Conservation (phyloP, 2,329 filamentous ascomycete genomes). For the Penicillium nordicum region DNA sequence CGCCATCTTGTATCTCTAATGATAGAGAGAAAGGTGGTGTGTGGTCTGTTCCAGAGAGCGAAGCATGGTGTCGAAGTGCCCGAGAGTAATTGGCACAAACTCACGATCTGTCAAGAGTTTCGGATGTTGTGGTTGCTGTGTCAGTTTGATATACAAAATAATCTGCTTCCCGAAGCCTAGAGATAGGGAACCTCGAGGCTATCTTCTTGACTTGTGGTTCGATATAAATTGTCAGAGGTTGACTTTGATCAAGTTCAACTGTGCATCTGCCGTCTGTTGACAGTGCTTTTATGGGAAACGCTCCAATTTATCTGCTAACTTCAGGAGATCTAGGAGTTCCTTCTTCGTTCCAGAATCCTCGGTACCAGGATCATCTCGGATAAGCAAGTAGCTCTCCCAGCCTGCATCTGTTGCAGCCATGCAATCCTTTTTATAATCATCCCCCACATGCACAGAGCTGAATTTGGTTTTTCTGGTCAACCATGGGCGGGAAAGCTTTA, state of each 20-base stretch:
- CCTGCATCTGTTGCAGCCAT: constrained; percentile 37
- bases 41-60: background rate
- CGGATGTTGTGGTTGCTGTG: background rate
- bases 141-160: background rate
- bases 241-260: background rate
- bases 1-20: too few relatives aligned
- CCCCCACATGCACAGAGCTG: constrained; percentile 43
- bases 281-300: background rate
- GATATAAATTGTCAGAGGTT: background rate
- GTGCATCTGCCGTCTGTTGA: background rate
- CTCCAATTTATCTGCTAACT: background rate
- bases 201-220: background rate
- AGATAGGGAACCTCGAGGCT: background rate
- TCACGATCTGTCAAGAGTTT: background rate
- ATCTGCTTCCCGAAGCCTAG: background rate
- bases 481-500: constrained; percentile 7
- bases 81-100: background rate
- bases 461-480: constrained; percentile 20
- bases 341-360: background rate
- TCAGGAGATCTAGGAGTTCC: background rate
- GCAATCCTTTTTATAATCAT: constrained; percentile 45
- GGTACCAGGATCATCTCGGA: constrained; percentile 13
- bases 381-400: constrained; percentile 37
- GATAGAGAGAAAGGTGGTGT: background rate
- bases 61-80: background rate